Conservation (phyloP, 345 rosid species). For the Syzygium grande region DNA sequence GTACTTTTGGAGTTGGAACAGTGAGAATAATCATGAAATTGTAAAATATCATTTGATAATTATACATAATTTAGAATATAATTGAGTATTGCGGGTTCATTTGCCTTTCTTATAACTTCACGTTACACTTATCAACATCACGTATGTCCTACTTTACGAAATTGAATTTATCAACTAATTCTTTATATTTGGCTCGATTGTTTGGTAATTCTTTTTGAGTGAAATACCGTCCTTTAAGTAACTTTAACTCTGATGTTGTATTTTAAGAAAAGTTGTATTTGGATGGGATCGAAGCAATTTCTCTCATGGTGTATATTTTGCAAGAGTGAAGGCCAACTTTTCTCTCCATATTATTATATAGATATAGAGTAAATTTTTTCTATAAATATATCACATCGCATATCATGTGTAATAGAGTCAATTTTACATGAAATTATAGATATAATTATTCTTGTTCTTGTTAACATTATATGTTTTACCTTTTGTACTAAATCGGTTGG, state of each 20-base stretch:
- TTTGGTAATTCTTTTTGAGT: neutral
- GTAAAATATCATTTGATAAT: neutral
- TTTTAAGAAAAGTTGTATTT: neutral
- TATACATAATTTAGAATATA: neutral
- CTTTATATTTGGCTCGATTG: neutral
- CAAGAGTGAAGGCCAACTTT: neutral
- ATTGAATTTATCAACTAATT: neutral
- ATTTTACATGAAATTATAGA: neutral
- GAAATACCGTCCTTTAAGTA: neutral
- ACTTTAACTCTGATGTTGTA: neutral
- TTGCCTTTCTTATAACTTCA: neutral
- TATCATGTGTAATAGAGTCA: neutral
- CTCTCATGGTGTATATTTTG: neutral
- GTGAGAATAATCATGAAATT: neutral
- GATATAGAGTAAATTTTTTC: neutral
- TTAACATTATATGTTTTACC: neutral
- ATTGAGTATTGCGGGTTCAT: neutral
- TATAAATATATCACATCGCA: neutral
- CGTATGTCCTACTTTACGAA: neutral
- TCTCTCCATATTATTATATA: neutral
- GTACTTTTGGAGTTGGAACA: neutral
- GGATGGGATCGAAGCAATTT: neutral
- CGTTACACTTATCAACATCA: neutral
- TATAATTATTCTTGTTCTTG: neutral
- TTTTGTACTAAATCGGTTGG: neutral